Conservation (phyloP, 176 grass and related monocot species). For the Juncus effusus region DNA sequence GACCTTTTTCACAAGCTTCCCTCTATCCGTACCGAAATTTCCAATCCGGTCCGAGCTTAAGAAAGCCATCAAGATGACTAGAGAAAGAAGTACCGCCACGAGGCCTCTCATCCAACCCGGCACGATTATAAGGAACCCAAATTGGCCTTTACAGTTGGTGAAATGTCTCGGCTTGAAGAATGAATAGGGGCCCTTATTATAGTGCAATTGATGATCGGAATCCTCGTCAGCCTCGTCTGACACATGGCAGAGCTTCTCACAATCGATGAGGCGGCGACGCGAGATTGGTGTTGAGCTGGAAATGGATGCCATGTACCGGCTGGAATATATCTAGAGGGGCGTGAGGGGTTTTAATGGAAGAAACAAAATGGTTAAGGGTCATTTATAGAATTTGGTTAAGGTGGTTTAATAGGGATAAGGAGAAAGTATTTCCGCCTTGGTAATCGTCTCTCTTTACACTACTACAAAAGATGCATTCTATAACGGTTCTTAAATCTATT, state of each 20-base stretch:
- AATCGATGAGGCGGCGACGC: conserved; percentile 12
- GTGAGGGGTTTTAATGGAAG: too few species aligned
- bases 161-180: conserved; percentile 10
- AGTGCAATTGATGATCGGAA: conserved; percentile 1
- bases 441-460: too few species aligned
- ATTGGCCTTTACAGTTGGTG: not conserved
- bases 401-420: conserved; percentile 13
- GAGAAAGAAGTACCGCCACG: not conserved
- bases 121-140: not conserved
- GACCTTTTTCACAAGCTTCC: too few species aligned
- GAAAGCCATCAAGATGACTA: conserved; percentile 14
- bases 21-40: too few species aligned
- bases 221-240: not conserved
- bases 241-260: not conserved
- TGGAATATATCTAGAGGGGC: too few species aligned
- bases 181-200: not conserved
- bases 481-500: too few species aligned
- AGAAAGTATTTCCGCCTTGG: conserved; percentile 15
- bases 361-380: not conserved
- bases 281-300: not conserved
- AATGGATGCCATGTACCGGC: too few species aligned
- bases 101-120: conserved; percentile 11
- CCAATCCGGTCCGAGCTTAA: conserved; percentile 20
- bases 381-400: not conserved
- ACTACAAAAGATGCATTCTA: too few species aligned